Percentiles rank a stretch among this genome's conserved stretches.
These are phyloP conservation scores for Clitopilus hobsonii DNA, from an alignment of 768 basidiomycete species.

Conservation along the genomic window DNA sequence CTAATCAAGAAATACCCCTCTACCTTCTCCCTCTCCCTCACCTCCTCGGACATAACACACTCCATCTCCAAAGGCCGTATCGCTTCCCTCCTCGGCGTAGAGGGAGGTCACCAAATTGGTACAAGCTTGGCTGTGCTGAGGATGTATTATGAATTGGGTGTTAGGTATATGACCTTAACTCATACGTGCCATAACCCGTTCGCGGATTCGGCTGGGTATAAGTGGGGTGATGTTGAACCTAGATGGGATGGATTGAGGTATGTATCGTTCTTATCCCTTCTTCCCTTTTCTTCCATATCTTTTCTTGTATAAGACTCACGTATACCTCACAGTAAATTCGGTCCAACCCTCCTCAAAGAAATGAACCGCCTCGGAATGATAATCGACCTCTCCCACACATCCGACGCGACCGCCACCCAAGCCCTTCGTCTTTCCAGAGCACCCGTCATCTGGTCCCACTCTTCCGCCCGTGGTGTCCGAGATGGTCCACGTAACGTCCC, in stretches of 20 bases:
- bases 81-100: conserved; percentile 85
- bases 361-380: conserved; percentile 95
- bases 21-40: conserved; percentile 56
- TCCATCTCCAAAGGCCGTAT: conserved; percentile 72
- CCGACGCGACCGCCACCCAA: conserved; percentile 82
- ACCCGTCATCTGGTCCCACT: conserved; percentile 95
- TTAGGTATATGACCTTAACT: conserved; percentile 91
- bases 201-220: conserved; percentile 73
- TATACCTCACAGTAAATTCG: conserved; percentile 48
- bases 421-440: conserved; percentile 66
- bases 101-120: conserved; percentile 93
- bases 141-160: conserved; percentile 79
- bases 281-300: not conserved
- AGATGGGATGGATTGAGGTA: not conserved
- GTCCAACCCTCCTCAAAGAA: conserved; percentile 71
- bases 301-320: not conserved
- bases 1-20: conserved; percentile 68
- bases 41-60: conserved; percentile 47
- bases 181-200: conserved; percentile 90
- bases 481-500: conserved; percentile 78
- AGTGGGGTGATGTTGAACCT: not conserved
- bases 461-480: conserved; percentile 78
- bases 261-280: not conserved
- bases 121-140: conserved; percentile 84
- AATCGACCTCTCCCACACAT: conserved; percentile 90